phyloP scores from a whole-genome alignment of 441 rosid genomes.

The Gossypium trilobum region DNA sequence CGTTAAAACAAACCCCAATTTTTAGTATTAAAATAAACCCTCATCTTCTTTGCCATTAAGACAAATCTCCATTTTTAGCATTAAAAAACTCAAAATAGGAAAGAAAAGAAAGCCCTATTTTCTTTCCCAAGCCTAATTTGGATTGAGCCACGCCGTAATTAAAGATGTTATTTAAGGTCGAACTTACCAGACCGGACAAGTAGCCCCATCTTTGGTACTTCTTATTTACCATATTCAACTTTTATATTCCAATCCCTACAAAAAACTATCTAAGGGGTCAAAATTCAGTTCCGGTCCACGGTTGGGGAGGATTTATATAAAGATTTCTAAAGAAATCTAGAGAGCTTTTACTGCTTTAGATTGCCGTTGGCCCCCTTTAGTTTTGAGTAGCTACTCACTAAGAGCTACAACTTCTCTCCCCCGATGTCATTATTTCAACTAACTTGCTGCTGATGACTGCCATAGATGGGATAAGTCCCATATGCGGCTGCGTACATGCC shows the following conservation, averaged over 20 bases:
- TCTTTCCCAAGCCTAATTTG: too few relatives aligned
- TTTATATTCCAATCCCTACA: constrained; percentile 29
- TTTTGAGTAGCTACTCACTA: constrained; percentile 22
- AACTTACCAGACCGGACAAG: too few relatives aligned
- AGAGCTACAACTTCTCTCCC: constrained; percentile 19
- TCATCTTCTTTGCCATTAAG: too few relatives aligned
- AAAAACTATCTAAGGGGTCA: constrained; percentile 43
- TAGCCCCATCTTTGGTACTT: too few relatives aligned
- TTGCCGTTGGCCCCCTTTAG: constrained; percentile 28
- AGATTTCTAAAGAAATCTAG: constrained; percentile 31
- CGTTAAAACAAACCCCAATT: too few relatives aligned
- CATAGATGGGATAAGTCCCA: constrained; percentile 70
- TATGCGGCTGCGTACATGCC: constrained; percentile 40
- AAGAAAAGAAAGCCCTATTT: too few relatives aligned
- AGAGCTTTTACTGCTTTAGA: constrained; percentile 20
- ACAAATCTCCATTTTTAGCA: too few relatives aligned
- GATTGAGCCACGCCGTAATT: too few relatives aligned
- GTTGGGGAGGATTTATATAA: constrained; percentile 32
- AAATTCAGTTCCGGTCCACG: constrained; percentile 60
- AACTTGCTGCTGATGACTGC: constrained; percentile 82
- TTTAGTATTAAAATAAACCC: too few relatives aligned
- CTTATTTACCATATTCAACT: not conserved
- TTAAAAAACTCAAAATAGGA: too few relatives aligned
- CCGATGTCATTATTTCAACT: constrained; percentile 36
- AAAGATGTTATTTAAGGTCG: too few relatives aligned